Conservation (phyloP, 1,139 yeast genomes). For the Debaryomyces nepalensis region DNA sequence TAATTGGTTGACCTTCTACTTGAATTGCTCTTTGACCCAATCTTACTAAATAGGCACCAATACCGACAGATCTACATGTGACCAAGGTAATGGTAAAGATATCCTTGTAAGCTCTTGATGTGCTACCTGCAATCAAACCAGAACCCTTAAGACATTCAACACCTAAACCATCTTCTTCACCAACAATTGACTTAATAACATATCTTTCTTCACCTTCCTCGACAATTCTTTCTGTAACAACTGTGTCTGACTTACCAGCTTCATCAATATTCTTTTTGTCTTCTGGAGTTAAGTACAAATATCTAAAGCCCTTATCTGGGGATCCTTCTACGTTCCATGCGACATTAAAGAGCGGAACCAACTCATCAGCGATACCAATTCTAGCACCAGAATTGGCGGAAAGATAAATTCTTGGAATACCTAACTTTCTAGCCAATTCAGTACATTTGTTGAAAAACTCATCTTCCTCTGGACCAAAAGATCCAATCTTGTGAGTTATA, state of each 20-base stretch:
- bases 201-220: slow-evolving; percentile 84
- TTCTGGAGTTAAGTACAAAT: slow-evolving; percentile 78
- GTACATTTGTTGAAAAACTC: slow-evolving; percentile 89
- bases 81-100: slow-evolving; percentile 95
- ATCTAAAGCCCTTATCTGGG: slow-evolving; percentile 87
- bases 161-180: slow-evolving; percentile 96
- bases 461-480: slow-evolving; percentile 98
- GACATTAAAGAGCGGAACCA: slow-evolving; percentile 85
- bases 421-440: slow-evolving; percentile 84
- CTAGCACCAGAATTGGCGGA: slow-evolving; percentile 99
- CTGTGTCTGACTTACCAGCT: slow-evolving; percentile 61
- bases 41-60: slow-evolving; percentile 97
- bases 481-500: slow-evolving; percentile 96
- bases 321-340: slow-evolving; percentile 84
- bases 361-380: slow-evolving; percentile 96
- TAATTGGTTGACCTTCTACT: slow-evolving; percentile 97
- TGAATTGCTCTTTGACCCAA: slow-evolving; percentile 98
- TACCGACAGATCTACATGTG: slow-evolving; percentile 98
- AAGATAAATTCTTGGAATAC: slow-evolving; percentile 92
- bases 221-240: slow-evolving; percentile 77
- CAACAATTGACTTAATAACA: slow-evolving; percentile 82
- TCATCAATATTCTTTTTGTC: slow-evolving; percentile 64
- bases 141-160: slow-evolving; percentile 98
- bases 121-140: slow-evolving; percentile 98
- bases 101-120: slow-evolving; percentile 96